Evolutionary conservation across 768 basidiomycete species (phyloP), one percentile per base, ranked within the genome.

Genomic region (Naganishia vaughanmartiniae): DNA sequence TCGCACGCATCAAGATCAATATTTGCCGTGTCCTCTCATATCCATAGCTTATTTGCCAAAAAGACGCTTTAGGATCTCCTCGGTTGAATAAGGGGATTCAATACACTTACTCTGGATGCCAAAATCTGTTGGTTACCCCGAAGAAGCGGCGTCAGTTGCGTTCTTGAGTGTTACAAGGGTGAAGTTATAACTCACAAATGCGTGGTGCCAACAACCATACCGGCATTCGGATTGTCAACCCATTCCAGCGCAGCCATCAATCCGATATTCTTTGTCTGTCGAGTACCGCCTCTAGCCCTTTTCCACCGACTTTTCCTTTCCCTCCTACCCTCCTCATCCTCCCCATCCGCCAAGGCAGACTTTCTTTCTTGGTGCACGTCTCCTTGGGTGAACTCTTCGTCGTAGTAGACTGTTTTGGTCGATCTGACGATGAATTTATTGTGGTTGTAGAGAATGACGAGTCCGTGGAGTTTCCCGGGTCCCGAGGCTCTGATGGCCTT

Each of bases 11-110:
- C 1, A 97, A 81, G 70, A 97, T 87, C 1, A 85, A 87, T 0
- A 86, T 85, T 83, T 98, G 95, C 80, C 93, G 90, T 73, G 58
- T 66, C 30, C 93, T 86, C 81, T 98, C 94, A 77, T 96, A 97
- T 14, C 39, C 39, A 63, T 63, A 63, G 15, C 60, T 63, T n/a
- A 24, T 21, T 7, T 26, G 19, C 6, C 24, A 15, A 12, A 39
- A 63, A 42, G 15, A 6, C 26, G 2, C 10, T 86, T 77, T 90
- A 91, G 67, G 6, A 19, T 45, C 46, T 39, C 10, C 19, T 21
- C 42, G 14, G 5, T 89, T 84, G 39, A 31, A 15, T 15, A 42
- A 15, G 15, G 42, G 34, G 75, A 46, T 19, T 26, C 33, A 14
- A 17, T 34, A 3, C 6, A 26, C n/a, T 42, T 81, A 92, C 88